Conservation (phyloP, 495 filamentous ascomycete species). For the Aspergillus hancockii region DNA sequence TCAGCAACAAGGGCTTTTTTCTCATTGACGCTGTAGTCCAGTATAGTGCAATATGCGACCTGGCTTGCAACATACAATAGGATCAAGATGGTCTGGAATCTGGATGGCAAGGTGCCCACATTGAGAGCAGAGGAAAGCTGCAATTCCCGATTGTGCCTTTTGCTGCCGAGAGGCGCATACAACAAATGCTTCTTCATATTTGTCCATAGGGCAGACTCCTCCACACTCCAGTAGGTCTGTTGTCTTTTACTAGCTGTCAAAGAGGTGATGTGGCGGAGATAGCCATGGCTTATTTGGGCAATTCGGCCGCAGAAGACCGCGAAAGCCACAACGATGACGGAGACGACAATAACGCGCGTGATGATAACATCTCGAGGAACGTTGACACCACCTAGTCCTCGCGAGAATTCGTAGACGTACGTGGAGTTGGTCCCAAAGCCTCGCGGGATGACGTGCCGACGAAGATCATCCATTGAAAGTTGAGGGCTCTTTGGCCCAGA, state of each 20-base stretch:
- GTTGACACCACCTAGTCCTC: constrained; percentile 45
- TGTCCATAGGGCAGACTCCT: constrained; percentile 66
- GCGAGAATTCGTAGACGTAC: constrained; percentile 47
- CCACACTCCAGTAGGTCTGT: constrained; percentile 63
- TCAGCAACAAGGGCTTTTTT: constrained; percentile 58
- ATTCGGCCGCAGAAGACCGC: constrained; percentile 57
- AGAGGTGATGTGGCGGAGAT: constrained; percentile 71
- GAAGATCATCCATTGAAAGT: constrained; percentile 38
- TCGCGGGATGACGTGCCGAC: constrained; percentile 32
- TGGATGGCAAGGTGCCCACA: constrained; percentile 84
- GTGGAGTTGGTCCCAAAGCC: constrained; percentile 38
- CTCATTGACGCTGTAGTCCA: constrained; percentile 60
- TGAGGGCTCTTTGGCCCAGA: constrained; percentile 8
- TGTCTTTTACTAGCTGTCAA: constrained; percentile 50
- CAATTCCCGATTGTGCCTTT: constrained; percentile 86
- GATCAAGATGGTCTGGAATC: constrained; percentile 80
- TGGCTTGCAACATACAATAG: constrained; percentile 72
- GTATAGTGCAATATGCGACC: constrained; percentile 73
- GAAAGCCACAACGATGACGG: constrained; percentile 51
- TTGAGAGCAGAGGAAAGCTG: constrained; percentile 83
- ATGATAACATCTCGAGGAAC: constrained; percentile 46
- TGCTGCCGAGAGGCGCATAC: constrained; percentile 77
- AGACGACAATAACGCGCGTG: constrained; percentile 44
- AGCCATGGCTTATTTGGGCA: constrained; percentile 61
- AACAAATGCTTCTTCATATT: constrained; percentile 78